Evolutionary conservation across 2,329 filamentous ascomycete species (phyloP).

Genomic region (Cercospora sp.): DNA sequence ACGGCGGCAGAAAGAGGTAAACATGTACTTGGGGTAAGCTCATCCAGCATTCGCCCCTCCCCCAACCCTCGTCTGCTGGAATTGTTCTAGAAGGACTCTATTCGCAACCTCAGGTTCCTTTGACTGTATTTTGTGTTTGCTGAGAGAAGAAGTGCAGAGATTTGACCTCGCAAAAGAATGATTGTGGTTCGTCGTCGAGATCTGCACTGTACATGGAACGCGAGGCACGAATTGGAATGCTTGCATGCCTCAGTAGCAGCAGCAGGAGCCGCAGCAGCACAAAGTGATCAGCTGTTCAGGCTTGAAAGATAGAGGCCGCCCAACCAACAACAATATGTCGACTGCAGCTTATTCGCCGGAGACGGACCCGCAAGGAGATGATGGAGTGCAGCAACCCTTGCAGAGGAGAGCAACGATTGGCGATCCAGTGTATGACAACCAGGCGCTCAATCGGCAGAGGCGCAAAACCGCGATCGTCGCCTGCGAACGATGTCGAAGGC

Average conservation of each 20-base stretch:
- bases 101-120: neutral
- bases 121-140: neutral
- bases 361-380: constrained; percentile 7
- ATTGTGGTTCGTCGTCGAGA: neutral
- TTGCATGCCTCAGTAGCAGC: constrained; percentile 13
- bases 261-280: neutral
- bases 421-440: constrained; percentile 21
- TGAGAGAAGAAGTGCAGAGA: neutral
- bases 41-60: neutral
- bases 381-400: constrained; percentile 11
- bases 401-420: constrained; percentile 25
- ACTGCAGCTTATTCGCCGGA: constrained; percentile 13
- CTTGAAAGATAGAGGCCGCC: constrained; percentile 7
- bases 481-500: constrained; percentile 18
- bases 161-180: neutral
- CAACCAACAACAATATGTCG: neutral
- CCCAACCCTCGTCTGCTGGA: neutral
- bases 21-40: neutral
- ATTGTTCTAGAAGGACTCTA: constrained; percentile 1
- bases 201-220: neutral
- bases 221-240: constrained; percentile 6
- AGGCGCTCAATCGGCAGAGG: constrained; percentile 17
- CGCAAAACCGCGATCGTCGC: constrained; percentile 18
- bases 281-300: constrained; percentile 7
- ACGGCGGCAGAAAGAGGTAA: neutral